Base-by-base conservation (phyloP, 768 basidiomycete species). In the Saitozyma podzolica region DNA sequence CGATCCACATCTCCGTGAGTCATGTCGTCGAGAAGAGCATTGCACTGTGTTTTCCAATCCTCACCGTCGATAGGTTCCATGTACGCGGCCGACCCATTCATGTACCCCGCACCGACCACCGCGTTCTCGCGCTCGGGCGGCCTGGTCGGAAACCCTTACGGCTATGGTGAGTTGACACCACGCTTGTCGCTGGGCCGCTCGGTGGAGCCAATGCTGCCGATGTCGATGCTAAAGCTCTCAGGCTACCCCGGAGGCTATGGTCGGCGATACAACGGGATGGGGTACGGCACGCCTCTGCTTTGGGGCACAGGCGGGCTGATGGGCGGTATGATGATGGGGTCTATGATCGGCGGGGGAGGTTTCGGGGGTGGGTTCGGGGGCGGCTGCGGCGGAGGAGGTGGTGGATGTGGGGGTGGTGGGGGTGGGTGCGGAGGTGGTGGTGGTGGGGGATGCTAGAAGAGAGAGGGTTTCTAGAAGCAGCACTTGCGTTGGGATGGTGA, bases 1-100 rank as follows among this genome's bases (percentile, higher is more conserved):
- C 50, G 72, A 72, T 42, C 68, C 72, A 10, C 59, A 56, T 13
- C 69, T 62, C 49, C 57, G 74, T 73, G 39, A 40, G 74, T 71
- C 5, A 5, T 29, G 29, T 9, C 41, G 37, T 43, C 9, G 2
- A 51, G 16, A 40, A n/a, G 8, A 17, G 13, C 49, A n/a, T 42
- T 13, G 50, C 29, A 29, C 5, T 29, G 29, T 29, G 29, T 29
- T 29, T 5, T 5, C 2, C 5, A 29, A 29, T 5, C 29, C 29
- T 59, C 19, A 59, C 43, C 43, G 39, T 17, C 20, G 14, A 0
- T 37, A 76, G 72, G 68, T 40, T 53, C 50, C 11, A 56, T 63
- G 49, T 74, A 74, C 56, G 68, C 68, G 0, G 58, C 62, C 4
- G 65, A 74, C 55, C 72, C 72, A 0, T 76, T 67, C 47, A 49